A percentile compares a stretch with the other conserved stretches of the same genome.
These are phyloP conservation scores for Auriscalpium microsporum DNA, from an alignment of 768 basidiomycete species.

Conservation along the genomic window DNA sequence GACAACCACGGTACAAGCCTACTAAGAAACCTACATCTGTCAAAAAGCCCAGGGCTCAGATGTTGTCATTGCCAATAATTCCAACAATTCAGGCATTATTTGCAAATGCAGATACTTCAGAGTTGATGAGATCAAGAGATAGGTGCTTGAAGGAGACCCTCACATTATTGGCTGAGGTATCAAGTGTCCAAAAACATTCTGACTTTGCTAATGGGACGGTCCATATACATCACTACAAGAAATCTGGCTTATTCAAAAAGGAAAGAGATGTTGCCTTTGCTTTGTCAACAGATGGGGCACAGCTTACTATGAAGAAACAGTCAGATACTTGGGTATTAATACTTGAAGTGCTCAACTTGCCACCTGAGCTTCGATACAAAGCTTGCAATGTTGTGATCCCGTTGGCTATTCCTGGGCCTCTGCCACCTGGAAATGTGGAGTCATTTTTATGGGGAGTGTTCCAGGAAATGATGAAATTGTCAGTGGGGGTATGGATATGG, in stretches of 20 bases:
- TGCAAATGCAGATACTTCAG: background rate
- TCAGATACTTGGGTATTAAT: conserved; percentile 22
- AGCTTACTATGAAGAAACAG: conserved; percentile 27
- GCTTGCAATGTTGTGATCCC: background rate
- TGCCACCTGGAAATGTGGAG: background rate
- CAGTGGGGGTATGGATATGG: background rate
- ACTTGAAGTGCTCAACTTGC: conserved; percentile 16
- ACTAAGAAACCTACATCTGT: background rate
- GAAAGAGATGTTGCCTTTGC: conserved; percentile 18
- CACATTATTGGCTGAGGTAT: background rate
- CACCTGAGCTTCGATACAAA: background rate
- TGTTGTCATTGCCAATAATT: background rate
- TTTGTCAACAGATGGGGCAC: conserved; percentile 23
- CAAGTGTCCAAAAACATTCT: background rate
- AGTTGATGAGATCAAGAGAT: background rate
- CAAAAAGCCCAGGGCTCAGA: background rate
- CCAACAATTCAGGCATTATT: background rate
- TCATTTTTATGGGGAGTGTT: background rate
- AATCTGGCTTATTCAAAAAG: background rate
- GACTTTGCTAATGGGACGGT: background rate
- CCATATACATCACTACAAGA: background rate
- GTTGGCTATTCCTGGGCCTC: background rate
- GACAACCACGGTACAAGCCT: background rate
- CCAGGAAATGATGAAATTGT: background rate
- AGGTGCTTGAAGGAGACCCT: background rate